Evolutionary conservation across 2,329 filamentous ascomycete genomes (phyloP).

Genomic region (Samsoniella hepiali): DNA sequence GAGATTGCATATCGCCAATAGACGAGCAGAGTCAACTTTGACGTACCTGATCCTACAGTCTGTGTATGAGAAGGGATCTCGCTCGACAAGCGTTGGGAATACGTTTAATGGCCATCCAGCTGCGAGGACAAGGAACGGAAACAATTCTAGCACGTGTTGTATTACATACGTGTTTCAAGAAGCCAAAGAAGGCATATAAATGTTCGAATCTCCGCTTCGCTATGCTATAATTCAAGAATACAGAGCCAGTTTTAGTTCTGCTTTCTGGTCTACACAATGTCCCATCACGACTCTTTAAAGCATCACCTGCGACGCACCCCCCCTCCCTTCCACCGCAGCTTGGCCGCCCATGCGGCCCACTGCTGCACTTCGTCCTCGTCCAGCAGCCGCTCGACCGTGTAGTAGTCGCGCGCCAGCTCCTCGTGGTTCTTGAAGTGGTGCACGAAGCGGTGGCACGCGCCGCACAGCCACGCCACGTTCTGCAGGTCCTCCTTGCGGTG

Average conservation of each 20-base stretch:
- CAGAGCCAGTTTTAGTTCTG: not conserved
- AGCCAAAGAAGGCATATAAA: too few species aligned
- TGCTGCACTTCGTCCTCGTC: conserved; percentile 67
- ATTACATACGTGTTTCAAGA: too few species aligned
- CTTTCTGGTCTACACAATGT: not conserved
- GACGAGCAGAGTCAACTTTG: not conserved
- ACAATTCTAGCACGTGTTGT: too few species aligned
- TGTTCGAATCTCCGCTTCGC: too few species aligned
- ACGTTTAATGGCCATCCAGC: too few species aligned
- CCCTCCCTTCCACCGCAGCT: conserved; percentile 68
- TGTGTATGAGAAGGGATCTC: too few species aligned
- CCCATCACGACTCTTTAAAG: not conserved
- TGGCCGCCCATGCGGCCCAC: conserved; percentile 71
- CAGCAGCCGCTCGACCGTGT: conserved; percentile 68
- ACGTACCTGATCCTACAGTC: too few species aligned
- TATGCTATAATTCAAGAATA: too few species aligned
- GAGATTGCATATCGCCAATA: not conserved
- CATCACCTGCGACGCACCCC: conserved; percentile 17
- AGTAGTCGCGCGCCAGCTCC: conserved; percentile 69
- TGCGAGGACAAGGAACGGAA: too few species aligned
- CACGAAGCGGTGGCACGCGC: conserved; percentile 80
- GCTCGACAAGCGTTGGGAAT: too few species aligned
- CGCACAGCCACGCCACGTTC: conserved; percentile 82
- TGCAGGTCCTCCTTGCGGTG: conserved; percentile 71
- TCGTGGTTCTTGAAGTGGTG: conserved; percentile 74